Evolutionary conservation across 2,329 filamentous ascomycete species (phyloP).

Genomic region (Corinectria fuckeliana): DNA sequence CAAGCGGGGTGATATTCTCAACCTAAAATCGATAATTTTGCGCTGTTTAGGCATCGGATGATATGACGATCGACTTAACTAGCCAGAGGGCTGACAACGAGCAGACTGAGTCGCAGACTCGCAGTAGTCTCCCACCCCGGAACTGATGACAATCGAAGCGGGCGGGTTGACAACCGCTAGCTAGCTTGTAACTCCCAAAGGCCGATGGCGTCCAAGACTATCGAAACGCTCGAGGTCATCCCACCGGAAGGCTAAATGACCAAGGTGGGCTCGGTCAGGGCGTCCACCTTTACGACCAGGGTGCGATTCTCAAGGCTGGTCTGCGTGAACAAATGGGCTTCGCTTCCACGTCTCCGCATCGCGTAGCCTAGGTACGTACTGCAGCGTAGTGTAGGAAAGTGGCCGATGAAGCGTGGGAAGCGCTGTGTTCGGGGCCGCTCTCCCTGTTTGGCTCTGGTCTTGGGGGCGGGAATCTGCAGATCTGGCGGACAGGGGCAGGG

Average conservation of each 20-base stretch:
- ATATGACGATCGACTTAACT: neutral
- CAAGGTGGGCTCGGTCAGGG: slow-evolving; percentile 14
- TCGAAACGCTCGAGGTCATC: slow-evolving; percentile 14
- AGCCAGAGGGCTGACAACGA: neutral
- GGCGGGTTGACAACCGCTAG: neutral
- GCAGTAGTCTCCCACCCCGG: neutral
- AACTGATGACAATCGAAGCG: neutral
- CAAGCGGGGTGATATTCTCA: neutral
- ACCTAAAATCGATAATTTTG: neutral
- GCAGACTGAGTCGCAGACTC: no score
- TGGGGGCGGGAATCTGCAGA: slow-evolving; percentile 34
- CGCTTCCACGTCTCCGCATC: neutral
- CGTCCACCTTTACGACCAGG: slow-evolving; percentile 2
- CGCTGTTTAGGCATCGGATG: neutral
- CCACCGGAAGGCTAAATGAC: slow-evolving; percentile 18
- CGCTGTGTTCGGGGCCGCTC: slow-evolving; percentile 5
- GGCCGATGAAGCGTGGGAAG: neutral
- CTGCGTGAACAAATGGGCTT: neutral
- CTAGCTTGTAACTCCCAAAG: neutral
- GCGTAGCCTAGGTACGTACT: neutral
- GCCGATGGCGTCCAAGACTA: slow-evolving; percentile 13
- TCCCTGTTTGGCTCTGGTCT: slow-evolving; percentile 6
- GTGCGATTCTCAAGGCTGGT: neutral
- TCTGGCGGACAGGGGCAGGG: slow-evolving; percentile 27
- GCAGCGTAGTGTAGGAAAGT: neutral